These are phyloP conservation scores for Coriaria nepalensis DNA, from an alignment of 306 rosid species.

Conservation along the genomic window DNA sequence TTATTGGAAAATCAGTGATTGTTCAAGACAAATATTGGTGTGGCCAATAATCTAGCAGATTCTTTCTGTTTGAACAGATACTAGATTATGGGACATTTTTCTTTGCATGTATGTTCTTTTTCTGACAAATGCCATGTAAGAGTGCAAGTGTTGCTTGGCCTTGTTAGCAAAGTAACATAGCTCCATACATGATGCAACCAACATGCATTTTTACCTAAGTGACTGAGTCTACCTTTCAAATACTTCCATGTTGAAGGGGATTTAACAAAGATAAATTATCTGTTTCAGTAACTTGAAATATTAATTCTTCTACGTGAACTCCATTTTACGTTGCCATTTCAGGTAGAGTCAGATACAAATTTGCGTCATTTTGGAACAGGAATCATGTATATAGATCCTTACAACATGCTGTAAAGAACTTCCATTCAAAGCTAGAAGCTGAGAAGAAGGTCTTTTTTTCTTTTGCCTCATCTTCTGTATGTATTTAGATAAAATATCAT, in stretches of 20 bases:
- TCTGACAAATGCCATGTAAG: not conserved
- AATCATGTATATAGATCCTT: constrained; percentile 74
- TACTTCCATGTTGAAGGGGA: too few species aligned
- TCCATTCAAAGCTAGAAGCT: constrained; percentile 67
- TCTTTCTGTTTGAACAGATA: too few species aligned
- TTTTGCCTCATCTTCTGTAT: not conserved
- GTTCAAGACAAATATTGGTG: too few species aligned
- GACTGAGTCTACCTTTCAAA: too few species aligned
- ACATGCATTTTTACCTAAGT: too few species aligned
- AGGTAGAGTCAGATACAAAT: constrained; percentile 95
- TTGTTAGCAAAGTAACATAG: too few species aligned
- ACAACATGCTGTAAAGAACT: constrained; percentile 55
- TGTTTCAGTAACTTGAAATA: not conserved
- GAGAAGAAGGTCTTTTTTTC: constrained; percentile 59
- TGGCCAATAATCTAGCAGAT: too few species aligned
- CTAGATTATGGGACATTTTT: not conserved
- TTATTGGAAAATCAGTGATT: too few species aligned
- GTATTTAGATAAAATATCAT: not conserved
- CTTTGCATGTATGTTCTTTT: constrained; percentile 9
- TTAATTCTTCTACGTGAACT: not conserved
- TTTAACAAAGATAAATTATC: too few species aligned
- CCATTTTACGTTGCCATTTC: constrained; percentile 28
- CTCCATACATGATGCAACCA: too few species aligned
- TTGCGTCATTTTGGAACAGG: constrained; percentile 99
- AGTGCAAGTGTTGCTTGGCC: too few species aligned